Evolutionary conservation across 768 basidiomycete species (phyloP).

Genomic region (Tephrocybe rancida): DNA sequence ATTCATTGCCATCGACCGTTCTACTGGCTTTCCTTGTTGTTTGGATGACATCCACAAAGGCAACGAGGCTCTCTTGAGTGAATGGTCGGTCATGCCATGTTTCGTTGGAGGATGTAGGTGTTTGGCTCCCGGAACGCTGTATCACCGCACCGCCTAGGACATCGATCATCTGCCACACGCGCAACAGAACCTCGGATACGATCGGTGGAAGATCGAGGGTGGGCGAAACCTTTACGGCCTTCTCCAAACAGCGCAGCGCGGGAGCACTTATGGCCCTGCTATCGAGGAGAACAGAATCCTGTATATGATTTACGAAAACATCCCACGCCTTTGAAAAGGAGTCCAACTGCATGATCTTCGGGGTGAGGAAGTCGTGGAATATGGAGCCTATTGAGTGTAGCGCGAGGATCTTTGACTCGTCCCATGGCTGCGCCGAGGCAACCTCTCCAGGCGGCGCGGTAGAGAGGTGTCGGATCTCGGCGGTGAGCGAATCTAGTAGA

Average conservation of each 20-base stretch:
- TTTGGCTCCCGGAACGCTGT: slow-evolving; percentile 24
- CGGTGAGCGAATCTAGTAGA: slow-evolving; percentile 70
- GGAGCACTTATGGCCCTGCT: slow-evolving; percentile 74
- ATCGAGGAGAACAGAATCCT: slow-evolving; percentile 70
- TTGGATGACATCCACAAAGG: slow-evolving; percentile 73
- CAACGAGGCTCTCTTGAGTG: slow-evolving; percentile 86
- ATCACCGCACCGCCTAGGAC: slow-evolving; percentile 60
- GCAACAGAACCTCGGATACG: slow-evolving; percentile 50
- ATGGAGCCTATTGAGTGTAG: slow-evolving; percentile 84
- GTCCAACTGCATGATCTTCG: slow-evolving; percentile 72
- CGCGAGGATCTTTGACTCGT: slow-evolving; percentile 87
- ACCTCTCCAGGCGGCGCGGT: slow-evolving; percentile 20
- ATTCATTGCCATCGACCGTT: slow-evolving; percentile 54
- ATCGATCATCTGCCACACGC: slow-evolving; percentile 73
- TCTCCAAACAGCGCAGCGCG: slow-evolving; percentile 84
- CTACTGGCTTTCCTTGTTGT: slow-evolving; percentile 56
- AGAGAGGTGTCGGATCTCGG: slow-evolving; percentile 50
- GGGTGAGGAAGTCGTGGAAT: slow-evolving; percentile 75
- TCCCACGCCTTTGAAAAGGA: slow-evolving; percentile 77
- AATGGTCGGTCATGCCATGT: slow-evolving; percentile 44
- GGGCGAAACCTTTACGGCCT: slow-evolving; percentile 65
- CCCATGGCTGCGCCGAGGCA: slow-evolving; percentile 57
- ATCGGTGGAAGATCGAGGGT: slow-evolving; percentile 44
- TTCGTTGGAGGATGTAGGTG: slow-evolving; percentile 17
- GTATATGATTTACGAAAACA: slow-evolving; percentile 71